Conservation (phyloP, 2,329 filamentous ascomycete species). For the Diaporthe destruens region DNA sequence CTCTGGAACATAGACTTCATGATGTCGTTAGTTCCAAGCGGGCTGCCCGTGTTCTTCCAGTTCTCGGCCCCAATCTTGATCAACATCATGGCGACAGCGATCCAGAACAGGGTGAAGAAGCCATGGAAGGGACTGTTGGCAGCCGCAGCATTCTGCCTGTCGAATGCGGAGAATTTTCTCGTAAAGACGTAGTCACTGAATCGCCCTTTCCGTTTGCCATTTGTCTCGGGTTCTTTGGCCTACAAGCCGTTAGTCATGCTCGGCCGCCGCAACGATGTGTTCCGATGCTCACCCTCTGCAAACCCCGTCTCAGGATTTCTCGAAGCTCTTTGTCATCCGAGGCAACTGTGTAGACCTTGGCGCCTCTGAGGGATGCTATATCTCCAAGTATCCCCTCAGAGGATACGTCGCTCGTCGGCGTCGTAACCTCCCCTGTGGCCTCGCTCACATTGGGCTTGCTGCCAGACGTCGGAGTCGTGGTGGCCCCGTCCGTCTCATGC, state of each 20-base stretch:
- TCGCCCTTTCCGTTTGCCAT: slow-evolving; percentile 47
- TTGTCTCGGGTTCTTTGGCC: slow-evolving; percentile 35
- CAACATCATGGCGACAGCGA: slow-evolving; percentile 75
- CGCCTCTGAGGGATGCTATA: slow-evolving; percentile 36
- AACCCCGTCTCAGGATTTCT: slow-evolving; percentile 52
- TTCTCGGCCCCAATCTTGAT: slow-evolving; percentile 76
- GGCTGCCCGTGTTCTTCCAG: slow-evolving; percentile 75
- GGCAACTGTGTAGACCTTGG: slow-evolving; percentile 46
- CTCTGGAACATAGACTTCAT: slow-evolving; percentile 73
- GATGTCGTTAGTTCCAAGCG: slow-evolving; percentile 79
- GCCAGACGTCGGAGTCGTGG: slow-evolving; percentile 41
- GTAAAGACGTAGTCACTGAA: slow-evolving; percentile 76
- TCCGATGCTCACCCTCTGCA: slow-evolving; percentile 46
- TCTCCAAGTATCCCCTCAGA: slow-evolving; percentile 40
- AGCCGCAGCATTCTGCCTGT: slow-evolving; percentile 75
- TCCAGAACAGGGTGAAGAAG: slow-evolving; percentile 85
- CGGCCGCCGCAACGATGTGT: slow-evolving; percentile 29
- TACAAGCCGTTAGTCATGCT: slow-evolving; percentile 40
- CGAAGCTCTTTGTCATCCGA: slow-evolving; percentile 56
- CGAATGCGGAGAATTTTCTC: slow-evolving; percentile 79
- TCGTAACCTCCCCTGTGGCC: slow-evolving; percentile 35
- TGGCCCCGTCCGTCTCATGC: slow-evolving; percentile 43
- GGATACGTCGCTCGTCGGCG: slow-evolving; percentile 40
- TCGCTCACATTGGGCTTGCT: slow-evolving; percentile 37
- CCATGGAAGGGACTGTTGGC: slow-evolving; percentile 80